Conservation (phyloP, 148 eudicot genomes). For the Vaccinium vitisidaea region DNA sequence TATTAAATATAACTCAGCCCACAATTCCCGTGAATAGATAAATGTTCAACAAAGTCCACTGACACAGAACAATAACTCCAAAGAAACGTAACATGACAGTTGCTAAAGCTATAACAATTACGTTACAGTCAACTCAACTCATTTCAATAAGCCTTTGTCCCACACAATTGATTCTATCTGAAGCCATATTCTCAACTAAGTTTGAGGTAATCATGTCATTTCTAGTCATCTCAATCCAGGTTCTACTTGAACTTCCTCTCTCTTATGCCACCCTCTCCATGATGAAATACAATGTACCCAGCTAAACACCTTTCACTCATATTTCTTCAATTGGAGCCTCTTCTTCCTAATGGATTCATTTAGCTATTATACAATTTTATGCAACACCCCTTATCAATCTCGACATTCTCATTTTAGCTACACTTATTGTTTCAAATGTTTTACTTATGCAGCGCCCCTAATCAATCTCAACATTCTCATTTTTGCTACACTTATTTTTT, state of each 20-base stretch:
- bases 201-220: not conserved
- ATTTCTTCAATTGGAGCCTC: slow-evolving; percentile 1
- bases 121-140: not conserved
- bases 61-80: not conserved
- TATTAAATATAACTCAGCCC: not conserved
- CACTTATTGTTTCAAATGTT: not conserved
- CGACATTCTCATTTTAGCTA: not conserved
- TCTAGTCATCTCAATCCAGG: not conserved
- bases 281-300: not conserved
- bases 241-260: not conserved
- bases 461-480: not conserved
- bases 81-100: not conserved
- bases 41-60: not conserved
- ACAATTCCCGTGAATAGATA: not conserved
- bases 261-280: not conserved
- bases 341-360: not conserved
- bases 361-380: not conserved
- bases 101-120: not conserved
- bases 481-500: not conserved
- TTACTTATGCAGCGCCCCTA: not conserved
- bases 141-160: not conserved
- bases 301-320: not conserved
- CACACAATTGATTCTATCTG: not conserved
- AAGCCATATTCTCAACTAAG: not conserved
- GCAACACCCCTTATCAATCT: not conserved